Evolutionary conservation across 805 yeast species (phyloP).

Genomic region (Pichia californica): DNA sequence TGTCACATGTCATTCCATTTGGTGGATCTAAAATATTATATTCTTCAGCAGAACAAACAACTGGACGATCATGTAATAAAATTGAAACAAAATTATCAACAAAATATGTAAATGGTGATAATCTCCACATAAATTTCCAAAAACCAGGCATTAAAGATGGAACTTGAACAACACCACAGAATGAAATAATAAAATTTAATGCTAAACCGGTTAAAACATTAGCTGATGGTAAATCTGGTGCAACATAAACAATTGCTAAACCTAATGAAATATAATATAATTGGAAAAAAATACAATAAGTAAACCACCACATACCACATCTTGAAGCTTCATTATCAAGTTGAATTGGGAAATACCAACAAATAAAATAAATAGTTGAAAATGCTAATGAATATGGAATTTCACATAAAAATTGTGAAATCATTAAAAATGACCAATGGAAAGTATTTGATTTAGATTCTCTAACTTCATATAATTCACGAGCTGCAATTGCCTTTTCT

Average conservation of each 20-base stretch:
- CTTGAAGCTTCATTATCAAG: conserved; percentile 31
- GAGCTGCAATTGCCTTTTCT: conserved; percentile 46
- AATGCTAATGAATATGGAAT: conserved; percentile 50
- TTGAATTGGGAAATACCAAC: conserved; percentile 33
- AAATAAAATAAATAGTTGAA: conserved; percentile 41
- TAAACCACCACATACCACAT: conserved; percentile 43
- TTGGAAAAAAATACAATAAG: conserved; percentile 34
- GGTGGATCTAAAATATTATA: conserved; percentile 48
- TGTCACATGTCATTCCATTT: conserved; percentile 55
- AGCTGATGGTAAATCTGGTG: conserved; percentile 67
- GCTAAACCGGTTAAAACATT: conserved; percentile 50
- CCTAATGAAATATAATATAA: conserved; percentile 45
- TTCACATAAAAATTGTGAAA: conserved; percentile 52
- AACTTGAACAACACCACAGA: conserved; percentile 67
- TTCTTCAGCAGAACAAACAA: conserved; percentile 45
- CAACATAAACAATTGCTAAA: conserved; percentile 45
- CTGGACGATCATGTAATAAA: conserved; percentile 42
- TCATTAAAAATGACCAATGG: conserved; percentile 57
- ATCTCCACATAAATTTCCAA: conserved; percentile 80
- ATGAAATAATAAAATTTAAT: conserved; percentile 52
- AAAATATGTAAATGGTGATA: conserved; percentile 67
- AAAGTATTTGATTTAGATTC: conserved; percentile 67
- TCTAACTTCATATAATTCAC: conserved; percentile 64
- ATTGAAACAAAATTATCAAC: conserved; percentile 47
- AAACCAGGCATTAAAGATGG: conserved; percentile 60